Conservation (phyloP, 2,329 filamentous ascomycete species). For the Metarhizium brunneum region DNA sequence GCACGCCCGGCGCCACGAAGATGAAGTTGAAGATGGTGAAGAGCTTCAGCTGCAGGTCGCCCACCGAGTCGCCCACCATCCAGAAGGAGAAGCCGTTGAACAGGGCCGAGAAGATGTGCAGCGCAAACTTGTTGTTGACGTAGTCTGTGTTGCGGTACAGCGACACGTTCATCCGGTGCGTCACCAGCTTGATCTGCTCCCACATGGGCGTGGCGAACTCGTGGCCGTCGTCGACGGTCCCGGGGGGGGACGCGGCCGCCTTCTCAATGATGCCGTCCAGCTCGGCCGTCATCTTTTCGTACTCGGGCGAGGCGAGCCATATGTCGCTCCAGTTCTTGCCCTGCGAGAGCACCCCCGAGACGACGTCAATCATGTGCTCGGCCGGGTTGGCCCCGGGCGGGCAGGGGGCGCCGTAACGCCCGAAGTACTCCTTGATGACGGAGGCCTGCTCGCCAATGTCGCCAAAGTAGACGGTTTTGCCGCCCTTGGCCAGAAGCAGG, state of each 20-base stretch:
- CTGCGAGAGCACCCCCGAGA: constrained; percentile 38
- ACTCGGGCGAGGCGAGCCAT: constrained; percentile 57
- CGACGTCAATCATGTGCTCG: constrained; percentile 63
- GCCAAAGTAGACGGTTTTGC: constrained; percentile 59
- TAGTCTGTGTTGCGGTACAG: constrained; percentile 58
- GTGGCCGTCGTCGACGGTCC: constrained; percentile 39
- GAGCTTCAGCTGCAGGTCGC: constrained; percentile 42
- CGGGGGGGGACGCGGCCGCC: constrained; percentile 35
- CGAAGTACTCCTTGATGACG: constrained; percentile 55
- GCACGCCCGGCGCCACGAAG: constrained; percentile 49
- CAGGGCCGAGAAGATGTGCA: constrained; percentile 26
- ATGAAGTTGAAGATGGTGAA: constrained; percentile 55
- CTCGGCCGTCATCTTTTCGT: constrained; percentile 45
- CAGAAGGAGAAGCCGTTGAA: constrained; percentile 56
- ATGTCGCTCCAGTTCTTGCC: constrained; percentile 57
- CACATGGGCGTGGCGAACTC: constrained; percentile 60
- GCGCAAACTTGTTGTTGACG: constrained; percentile 50
- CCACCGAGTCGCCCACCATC: constrained; percentile 43
- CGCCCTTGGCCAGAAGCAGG: constrained; percentile 54
- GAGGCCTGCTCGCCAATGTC: constrained; percentile 49
- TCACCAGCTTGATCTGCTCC: constrained; percentile 55
- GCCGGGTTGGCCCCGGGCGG: constrained; percentile 57
- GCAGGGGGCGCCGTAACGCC: constrained; percentile 54
- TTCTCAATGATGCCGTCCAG: constrained; percentile 53
- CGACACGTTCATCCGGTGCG: constrained; percentile 50